Base-by-base conservation (phyloP, 2,329 filamentous ascomycete genomes). In the Epichloe elymi region DNA sequence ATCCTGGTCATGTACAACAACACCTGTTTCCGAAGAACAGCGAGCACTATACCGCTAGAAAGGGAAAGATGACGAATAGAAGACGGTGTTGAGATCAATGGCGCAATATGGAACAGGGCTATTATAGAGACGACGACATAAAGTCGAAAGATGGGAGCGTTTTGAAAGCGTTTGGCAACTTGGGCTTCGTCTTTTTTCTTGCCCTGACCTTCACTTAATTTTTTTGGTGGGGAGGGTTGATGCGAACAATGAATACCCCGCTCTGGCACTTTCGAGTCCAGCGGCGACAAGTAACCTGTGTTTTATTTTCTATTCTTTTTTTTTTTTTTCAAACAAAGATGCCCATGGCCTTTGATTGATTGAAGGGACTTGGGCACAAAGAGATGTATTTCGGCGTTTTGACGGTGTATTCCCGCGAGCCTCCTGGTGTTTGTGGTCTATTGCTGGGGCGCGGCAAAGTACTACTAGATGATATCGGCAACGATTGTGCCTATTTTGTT, bases 231-330 rank as follows among this genome's bases (percentile, higher is more conserved):
- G 8, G 37, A 1, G 23, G 2, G 2, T 43, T 33, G 15, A 3
- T 23, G 33, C 39, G 45, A 51, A 19, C n/a, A 51, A 41, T 14
- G 30, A 51, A 51, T 51, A 51, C 50, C 50, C 50, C 30, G 44
- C 50, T 37, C 50, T 51, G 50, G 50, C 10, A 40, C 50, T 51
- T 48, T 23, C 38, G 19, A 43, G 33, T 51, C 33, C 45, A 40
- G 49, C 26, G 30, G 44, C 49, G 33, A 51, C 44, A 38, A 43
- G 33, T 30, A 19, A 15, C 14, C 42, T 30, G 14, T 11, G 20
- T 30, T 42, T 42, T 15, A n/a, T 30, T 30, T 4, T 30, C 23
- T 10, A 30, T 30, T 26, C 1, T 26, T 26, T 26, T 23, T 23
- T 23, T 23, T 7, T 26, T 8, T 8, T 26, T 26, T 3, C 2